phyloP scores from a whole-genome alignment of 768 basidiomycete genomes.

The Suillus brevipes region DNA sequence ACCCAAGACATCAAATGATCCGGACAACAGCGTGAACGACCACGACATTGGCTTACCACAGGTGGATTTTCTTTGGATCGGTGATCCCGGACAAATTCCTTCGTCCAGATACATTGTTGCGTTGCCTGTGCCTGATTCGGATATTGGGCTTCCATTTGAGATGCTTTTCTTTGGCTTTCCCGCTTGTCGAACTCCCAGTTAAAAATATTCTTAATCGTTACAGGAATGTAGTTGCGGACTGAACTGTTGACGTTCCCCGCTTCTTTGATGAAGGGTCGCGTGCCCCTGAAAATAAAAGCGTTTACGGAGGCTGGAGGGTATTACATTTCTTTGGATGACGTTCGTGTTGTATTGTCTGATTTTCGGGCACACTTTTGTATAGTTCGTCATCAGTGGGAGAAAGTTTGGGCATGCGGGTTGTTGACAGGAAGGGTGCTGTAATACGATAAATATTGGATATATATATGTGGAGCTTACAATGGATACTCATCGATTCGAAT shows the following conservation, averaged over 20 bases:
- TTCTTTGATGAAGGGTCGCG: background rate
- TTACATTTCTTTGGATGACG: background rate
- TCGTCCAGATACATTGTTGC: too few species aligned
- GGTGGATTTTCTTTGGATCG: too few species aligned
- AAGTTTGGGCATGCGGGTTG: background rate
- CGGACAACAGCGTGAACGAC: too few species aligned
- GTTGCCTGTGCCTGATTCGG: too few species aligned
- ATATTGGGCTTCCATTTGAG: slow-evolving; percentile 29
- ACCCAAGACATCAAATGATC: too few species aligned
- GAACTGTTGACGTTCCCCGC: background rate
- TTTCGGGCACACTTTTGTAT: background rate
- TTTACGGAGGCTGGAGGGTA: background rate
- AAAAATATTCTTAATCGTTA: too few species aligned
- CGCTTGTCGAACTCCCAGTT: background rate
- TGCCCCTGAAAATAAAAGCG: too few species aligned
- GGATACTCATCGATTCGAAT: background rate
- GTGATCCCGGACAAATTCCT: too few species aligned
- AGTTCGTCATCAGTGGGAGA: background rate
- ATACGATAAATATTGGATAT: background rate
- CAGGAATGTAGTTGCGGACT: background rate
- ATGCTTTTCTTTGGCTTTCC: slow-evolving; percentile 19
- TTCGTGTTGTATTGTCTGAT: background rate
- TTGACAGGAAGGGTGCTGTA: background rate
- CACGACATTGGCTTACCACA: too few species aligned
- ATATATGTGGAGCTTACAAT: background rate